Evolutionary conservation across 192 early-diverging fungal species (phyloP).

Genomic region (Gryganskiella cystojenkinii): DNA sequence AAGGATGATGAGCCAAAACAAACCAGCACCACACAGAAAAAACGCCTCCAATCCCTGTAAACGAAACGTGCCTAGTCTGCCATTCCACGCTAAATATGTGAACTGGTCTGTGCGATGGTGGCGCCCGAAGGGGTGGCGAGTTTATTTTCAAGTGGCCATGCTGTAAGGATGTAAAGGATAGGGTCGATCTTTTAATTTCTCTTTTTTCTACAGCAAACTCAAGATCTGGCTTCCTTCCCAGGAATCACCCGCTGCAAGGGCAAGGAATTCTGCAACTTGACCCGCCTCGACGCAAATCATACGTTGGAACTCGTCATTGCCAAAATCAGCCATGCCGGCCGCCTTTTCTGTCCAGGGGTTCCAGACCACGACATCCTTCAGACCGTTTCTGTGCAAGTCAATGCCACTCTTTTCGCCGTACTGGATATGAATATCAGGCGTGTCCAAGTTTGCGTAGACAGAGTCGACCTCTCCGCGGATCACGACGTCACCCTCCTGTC

Average conservation of each 20-base stretch:
- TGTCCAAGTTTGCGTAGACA: conserved; percentile 79
- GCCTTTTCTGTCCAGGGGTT: conserved; percentile 97
- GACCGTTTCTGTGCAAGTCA: conserved; percentile 27
- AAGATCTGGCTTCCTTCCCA: conserved; percentile 82
- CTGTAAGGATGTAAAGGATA: too few relatives aligned
- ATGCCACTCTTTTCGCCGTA: conserved; percentile 34
- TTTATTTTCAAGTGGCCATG: too few relatives aligned
- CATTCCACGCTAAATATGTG: too few relatives aligned
- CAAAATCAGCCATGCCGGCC: conserved; percentile 90
- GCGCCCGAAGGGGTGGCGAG: too few relatives aligned
- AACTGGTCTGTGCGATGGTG: too few relatives aligned
- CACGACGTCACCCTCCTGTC: conserved; percentile 58
- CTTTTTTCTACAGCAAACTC: conserved; percentile 25
- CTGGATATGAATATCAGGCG: conserved; percentile 43
- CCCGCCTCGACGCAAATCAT: conserved; percentile 95
- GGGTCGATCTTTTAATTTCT: too few relatives aligned
- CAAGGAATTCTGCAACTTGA: conserved; percentile 72
- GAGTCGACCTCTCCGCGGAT: conserved; percentile 85
- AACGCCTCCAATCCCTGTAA: too few relatives aligned
- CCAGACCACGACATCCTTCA: conserved; percentile 85
- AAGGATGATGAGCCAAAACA: too few relatives aligned
- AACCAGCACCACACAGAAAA: too few relatives aligned
- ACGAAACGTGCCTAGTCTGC: too few relatives aligned
- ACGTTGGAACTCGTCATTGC: conserved; percentile 82
- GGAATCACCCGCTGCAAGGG: conserved; percentile 71